Conservation (phyloP, 371 early-diverging fungal genomes). For the Apophysomyces sp. region DNA sequence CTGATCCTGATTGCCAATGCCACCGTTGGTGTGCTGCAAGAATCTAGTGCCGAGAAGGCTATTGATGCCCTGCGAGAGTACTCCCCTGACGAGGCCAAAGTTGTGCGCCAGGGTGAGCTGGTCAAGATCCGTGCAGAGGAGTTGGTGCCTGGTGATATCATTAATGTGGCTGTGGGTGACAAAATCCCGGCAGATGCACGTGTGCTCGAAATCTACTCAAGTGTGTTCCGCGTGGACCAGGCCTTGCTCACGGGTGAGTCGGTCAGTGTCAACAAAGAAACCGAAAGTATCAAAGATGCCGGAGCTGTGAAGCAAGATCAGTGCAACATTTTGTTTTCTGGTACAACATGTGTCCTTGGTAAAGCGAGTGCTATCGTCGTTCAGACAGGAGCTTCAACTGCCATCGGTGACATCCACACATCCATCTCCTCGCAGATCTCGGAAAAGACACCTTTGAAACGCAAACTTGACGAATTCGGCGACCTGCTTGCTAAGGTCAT, state of each 20-base stretch:
- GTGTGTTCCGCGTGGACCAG: slow-evolving; percentile 91
- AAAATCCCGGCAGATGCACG: slow-evolving; percentile 96
- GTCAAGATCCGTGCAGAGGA: slow-evolving; percentile 74
- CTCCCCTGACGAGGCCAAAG: slow-evolving; percentile 94
- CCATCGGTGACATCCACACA: slow-evolving; percentile 92
- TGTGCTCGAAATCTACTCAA: slow-evolving; percentile 72
- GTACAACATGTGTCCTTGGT: slow-evolving; percentile 94
- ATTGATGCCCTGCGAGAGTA: slow-evolving; percentile 95
- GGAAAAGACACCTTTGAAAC: slow-evolving; percentile 94
- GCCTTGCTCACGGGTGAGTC: slow-evolving; percentile 97
- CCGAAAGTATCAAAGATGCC: slow-evolving; percentile 57
- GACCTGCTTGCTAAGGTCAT: slow-evolving; percentile 94
- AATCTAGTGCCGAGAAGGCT: slow-evolving; percentile 94
- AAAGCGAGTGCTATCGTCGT: slow-evolving; percentile 89
- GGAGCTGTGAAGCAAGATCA: slow-evolving; percentile 95
- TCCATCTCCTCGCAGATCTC: slow-evolving; percentile 82
- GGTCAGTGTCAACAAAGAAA: slow-evolving; percentile 86
- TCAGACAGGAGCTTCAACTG: slow-evolving; percentile 83
- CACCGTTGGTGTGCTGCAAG: slow-evolving; percentile 95
- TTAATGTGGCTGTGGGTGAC: slow-evolving; percentile 89
- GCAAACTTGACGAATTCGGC: slow-evolving; percentile 95
- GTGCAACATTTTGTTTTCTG: slow-evolving; percentile 92
- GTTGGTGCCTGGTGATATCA: slow-evolving; percentile 96
- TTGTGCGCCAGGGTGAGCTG: slow-evolving; percentile 69
- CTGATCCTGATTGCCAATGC: slow-evolving; percentile 97